Percentiles rank a stretch among this genome's conserved stretches.
These are phyloP conservation scores for Hanseniaspora uvarum DNA, from an alignment of 1,139 yeast species.

Conservation along the genomic window DNA sequence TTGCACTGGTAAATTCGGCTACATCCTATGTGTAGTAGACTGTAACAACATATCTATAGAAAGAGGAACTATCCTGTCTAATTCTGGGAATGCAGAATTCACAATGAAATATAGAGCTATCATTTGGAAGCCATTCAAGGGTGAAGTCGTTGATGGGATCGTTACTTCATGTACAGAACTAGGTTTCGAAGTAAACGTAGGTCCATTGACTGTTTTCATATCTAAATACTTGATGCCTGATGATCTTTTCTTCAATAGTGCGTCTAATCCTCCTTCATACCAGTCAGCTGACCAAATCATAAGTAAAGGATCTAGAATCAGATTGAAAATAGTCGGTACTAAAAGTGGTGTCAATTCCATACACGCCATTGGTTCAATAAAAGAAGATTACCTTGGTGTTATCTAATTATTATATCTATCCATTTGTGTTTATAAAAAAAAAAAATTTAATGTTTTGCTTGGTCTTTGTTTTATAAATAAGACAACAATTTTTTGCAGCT, in stretches of 20 bases:
- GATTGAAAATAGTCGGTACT: constrained; percentile 94
- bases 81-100: constrained; percentile 89
- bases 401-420: constrained; percentile 32
- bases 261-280: constrained; percentile 97
- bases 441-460: not conserved
- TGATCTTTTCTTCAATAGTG: constrained; percentile 87
- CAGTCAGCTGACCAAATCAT: constrained; percentile 91
- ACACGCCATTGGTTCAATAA: constrained; percentile 93
- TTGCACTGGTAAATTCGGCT: constrained; percentile 97
- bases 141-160: constrained; percentile 94
- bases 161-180: constrained; percentile 89
- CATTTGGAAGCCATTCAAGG: constrained; percentile 97
- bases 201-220: constrained; percentile 89
- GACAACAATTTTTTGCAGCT: too few species aligned
- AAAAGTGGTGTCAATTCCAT: constrained; percentile 95
- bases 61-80: constrained; percentile 82
- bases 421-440: not conserved
- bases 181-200: constrained; percentile 98
- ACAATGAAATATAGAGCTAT: constrained; percentile 94
- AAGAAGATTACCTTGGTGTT: constrained; percentile 93
- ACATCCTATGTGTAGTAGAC: constrained; percentile 89
- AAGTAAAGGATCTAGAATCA: constrained; percentile 84
- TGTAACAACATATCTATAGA: constrained; percentile 93
- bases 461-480: too few species aligned
- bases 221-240: constrained; percentile 91